Evolutionary conservation across 2,329 filamentous ascomycete genomes (phyloP).

Genomic region (Scedosporium boydii): DNA sequence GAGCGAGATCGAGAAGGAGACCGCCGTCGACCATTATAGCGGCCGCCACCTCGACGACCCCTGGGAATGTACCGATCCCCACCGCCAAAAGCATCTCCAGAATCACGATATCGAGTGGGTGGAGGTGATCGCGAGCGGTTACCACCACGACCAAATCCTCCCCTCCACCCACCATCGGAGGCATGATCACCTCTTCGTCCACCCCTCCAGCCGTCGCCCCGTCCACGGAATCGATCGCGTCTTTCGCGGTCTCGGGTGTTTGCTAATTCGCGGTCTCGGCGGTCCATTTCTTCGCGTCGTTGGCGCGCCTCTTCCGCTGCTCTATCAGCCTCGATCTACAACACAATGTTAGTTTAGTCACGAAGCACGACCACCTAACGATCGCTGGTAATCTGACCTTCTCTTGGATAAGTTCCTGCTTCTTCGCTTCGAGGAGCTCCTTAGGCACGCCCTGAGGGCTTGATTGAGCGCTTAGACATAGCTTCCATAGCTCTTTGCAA

Average conservation of each 20-base stretch:
- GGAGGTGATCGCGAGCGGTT: slow-evolving; percentile 40
- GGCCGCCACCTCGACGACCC: slow-evolving; percentile 28
- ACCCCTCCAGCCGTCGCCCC: slow-evolving; percentile 41
- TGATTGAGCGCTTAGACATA: slow-evolving; percentile 81
- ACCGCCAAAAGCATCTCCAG: slow-evolving; percentile 33
- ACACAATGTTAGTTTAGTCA: background rate
- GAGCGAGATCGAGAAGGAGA: slow-evolving; percentile 29
- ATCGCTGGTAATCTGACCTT: slow-evolving; percentile 49
- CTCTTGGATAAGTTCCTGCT: slow-evolving; percentile 86
- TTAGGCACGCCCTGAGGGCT: slow-evolving; percentile 88
- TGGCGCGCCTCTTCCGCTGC: slow-evolving; percentile 66
- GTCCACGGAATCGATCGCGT: slow-evolving; percentile 40
- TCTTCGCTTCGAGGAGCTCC: slow-evolving; percentile 92
- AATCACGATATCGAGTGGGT: slow-evolving; percentile 27
- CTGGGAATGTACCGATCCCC: slow-evolving; percentile 37
- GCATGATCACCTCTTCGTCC: slow-evolving; percentile 44
- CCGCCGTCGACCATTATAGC: slow-evolving; percentile 31
- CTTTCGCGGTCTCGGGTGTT: slow-evolving; percentile 57
- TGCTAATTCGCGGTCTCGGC: slow-evolving; percentile 62
- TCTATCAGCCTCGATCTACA: slow-evolving; percentile 70
- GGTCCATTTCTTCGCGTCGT: slow-evolving; percentile 60
- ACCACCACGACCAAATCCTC: slow-evolving; percentile 33
- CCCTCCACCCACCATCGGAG: slow-evolving; percentile 31
- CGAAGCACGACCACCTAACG: background rate
- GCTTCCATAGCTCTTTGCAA: slow-evolving; percentile 87